A percentile compares a stretch with the other conserved stretches of the same genome.
These are phyloP conservation scores for Datura wrightii DNA, from an alignment of 257 asterid genomes.

Conservation along the genomic window DNA sequence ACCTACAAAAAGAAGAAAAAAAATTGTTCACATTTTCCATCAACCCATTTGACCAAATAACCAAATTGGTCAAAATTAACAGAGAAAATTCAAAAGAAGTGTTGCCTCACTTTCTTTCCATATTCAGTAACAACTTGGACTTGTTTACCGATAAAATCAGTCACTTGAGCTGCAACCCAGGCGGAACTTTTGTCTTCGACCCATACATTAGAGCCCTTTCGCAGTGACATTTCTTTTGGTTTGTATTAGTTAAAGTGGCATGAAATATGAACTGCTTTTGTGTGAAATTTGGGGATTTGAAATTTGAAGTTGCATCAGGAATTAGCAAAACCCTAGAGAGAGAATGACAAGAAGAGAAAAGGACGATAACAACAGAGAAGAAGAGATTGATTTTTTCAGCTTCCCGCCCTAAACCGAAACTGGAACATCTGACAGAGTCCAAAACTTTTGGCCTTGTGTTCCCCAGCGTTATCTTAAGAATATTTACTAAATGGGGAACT, in stretches of 20 bases:
- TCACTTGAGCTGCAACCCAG: slow-evolving; percentile 83
- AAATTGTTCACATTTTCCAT: slow-evolving; percentile 7
- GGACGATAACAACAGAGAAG: neutral
- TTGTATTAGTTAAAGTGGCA: neutral
- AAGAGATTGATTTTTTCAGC: slow-evolving; percentile 38
- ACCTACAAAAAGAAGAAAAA: slow-evolving; percentile 45
- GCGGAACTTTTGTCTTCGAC: slow-evolving; percentile 77
- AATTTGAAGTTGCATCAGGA: slow-evolving; percentile 36
- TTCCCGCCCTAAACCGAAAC: slow-evolving; percentile 74
- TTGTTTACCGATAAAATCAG: slow-evolving; percentile 70
- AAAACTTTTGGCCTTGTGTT: neutral
- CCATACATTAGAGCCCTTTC: slow-evolving; percentile 89
- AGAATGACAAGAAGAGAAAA: neutral
- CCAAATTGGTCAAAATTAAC: neutral
- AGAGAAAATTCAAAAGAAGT: neutral
- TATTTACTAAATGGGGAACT: slow-evolving; percentile 27
- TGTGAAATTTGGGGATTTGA: slow-evolving; percentile 24
- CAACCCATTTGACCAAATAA: neutral
- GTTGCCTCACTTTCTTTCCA: slow-evolving; percentile 69
- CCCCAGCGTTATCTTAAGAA: neutral
- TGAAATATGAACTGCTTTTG: neutral
- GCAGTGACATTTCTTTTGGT: slow-evolving; percentile 60
- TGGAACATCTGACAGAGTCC: neutral
- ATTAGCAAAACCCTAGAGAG: slow-evolving; percentile 55
- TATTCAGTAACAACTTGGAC: slow-evolving; percentile 70